Evolutionary conservation across 2,329 filamentous ascomycete species (phyloP).

Genomic region (Metarhizium anisopliae): DNA sequence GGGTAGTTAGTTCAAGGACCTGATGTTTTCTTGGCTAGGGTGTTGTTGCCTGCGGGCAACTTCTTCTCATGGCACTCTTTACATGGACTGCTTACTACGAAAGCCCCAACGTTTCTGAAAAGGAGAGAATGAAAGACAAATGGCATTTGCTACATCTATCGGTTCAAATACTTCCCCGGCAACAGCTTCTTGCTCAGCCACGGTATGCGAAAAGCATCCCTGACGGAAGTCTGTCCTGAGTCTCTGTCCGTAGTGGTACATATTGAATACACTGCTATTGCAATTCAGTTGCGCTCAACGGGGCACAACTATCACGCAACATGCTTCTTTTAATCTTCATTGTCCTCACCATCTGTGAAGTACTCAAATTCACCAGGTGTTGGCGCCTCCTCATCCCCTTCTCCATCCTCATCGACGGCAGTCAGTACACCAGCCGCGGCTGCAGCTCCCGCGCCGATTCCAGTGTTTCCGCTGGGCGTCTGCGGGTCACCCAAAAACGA

Average conservation of each 20-base stretch:
- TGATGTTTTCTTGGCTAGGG: too few species aligned
- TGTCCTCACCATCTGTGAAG: conserved; percentile 55
- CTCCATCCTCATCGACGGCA: conserved; percentile 76
- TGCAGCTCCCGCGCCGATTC: conserved; percentile 43
- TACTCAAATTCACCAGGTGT: conserved; percentile 71
- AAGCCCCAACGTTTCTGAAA: background rate
- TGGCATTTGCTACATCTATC: background rate
- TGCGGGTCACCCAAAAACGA: conserved; percentile 20
- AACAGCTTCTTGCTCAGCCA: background rate
- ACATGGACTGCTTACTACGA: too few species aligned
- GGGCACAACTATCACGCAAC: background rate
- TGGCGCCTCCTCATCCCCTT: conserved; percentile 63
- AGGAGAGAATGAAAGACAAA: background rate
- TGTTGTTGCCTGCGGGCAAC: too few species aligned
- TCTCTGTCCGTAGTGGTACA: conserved; percentile 6
- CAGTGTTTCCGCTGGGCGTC: conserved; percentile 28
- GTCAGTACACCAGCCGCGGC: conserved; percentile 75
- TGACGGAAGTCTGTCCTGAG: background rate
- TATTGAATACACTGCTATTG: conserved; percentile 7
- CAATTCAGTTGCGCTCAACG: background rate
- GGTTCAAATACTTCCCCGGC: background rate
- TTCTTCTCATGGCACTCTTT: too few species aligned
- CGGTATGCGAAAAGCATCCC: background rate
- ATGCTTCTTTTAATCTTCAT: conserved; percentile 17
- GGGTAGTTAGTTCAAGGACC: too few species aligned